These are phyloP conservation scores for Ceratocystis harringtonii DNA, from an alignment of 2,329 filamentous ascomycete species.

Conservation along the genomic window DNA sequence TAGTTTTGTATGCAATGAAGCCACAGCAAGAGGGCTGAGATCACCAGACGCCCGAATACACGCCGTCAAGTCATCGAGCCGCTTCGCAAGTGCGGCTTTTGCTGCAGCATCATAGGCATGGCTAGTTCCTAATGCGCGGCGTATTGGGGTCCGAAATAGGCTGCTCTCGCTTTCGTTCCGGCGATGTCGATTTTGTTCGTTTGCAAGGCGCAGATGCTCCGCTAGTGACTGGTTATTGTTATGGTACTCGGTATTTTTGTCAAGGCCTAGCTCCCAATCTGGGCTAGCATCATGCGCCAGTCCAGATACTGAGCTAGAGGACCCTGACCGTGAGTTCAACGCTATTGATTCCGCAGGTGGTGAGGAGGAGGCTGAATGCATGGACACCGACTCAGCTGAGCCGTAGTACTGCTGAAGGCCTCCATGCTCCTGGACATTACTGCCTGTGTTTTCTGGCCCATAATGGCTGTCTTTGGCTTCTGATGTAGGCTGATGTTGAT, in stretches of 20 bases:
- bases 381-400: not conserved
- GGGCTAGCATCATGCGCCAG: not conserved
- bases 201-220: slow-evolving; percentile 7
- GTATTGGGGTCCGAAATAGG: slow-evolving; percentile 11
- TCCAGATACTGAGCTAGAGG: not conserved
- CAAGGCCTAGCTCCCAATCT: not conserved
- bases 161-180: slow-evolving; percentile 11
- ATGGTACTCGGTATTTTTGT: not conserved
- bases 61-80: slow-evolving; percentile 14
- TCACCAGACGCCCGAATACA: slow-evolving; percentile 12
- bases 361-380: not conserved
- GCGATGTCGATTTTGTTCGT: slow-evolving; percentile 4
- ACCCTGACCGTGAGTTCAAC: not conserved
- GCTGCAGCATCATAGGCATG: slow-evolving; percentile 17
- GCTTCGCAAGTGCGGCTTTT: slow-evolving; percentile 13
- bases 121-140: slow-evolving; percentile 13
- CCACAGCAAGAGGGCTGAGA: slow-evolving; percentile 14
- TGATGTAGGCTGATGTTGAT: not conserved
- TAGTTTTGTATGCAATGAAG: slow-evolving; percentile 12
- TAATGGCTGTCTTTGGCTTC: not conserved
- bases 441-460: not conserved
- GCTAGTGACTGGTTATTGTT: not conserved
- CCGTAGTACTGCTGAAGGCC: not conserved
- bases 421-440: not conserved
- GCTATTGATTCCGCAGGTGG: not conserved